Evolutionary conservation across 108 stramenopile genomes (phyloP).

Genomic region (Parietichytrium sp.): DNA sequence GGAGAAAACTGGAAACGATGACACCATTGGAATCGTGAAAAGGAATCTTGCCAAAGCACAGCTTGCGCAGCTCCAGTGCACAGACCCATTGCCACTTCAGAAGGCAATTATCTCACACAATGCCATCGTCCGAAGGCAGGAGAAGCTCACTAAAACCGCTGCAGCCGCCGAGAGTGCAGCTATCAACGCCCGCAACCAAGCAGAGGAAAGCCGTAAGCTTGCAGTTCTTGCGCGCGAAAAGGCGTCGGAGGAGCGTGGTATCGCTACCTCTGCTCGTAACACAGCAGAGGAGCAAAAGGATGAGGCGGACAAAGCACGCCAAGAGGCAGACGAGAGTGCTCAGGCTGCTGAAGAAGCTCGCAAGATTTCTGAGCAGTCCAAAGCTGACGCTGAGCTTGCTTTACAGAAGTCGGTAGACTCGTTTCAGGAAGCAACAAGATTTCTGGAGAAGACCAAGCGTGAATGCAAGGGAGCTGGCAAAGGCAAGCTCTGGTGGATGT

Average conservation of each 20-base stretch:
- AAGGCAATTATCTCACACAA: neutral
- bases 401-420: neutral
- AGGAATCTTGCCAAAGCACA: slow-evolving; percentile 17
- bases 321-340: neutral
- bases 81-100: slow-evolving; percentile 8
- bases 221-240: neutral
- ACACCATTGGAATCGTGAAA: neutral
- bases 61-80: slow-evolving; percentile 24
- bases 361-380: neutral
- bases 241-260: neutral
- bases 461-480: slow-evolving; percentile 26
- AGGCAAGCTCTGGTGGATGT: slow-evolving; percentile 30
- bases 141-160: neutral
- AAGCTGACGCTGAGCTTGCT: neutral
- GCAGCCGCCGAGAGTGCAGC: neutral
- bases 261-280: neutral
- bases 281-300: neutral
- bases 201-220: slow-evolving; percentile 1
- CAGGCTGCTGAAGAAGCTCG: neutral
- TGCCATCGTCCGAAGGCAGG: slow-evolving; percentile 2
- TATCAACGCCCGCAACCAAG: neutral
- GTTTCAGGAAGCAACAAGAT: neutral
- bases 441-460: neutral
- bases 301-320: neutral
- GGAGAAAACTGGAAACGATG: slow-evolving; percentile 9